These are phyloP conservation scores for Penicillium soppii DNA, from an alignment of 495 filamentous ascomycete genomes.

Conservation along the genomic window DNA sequence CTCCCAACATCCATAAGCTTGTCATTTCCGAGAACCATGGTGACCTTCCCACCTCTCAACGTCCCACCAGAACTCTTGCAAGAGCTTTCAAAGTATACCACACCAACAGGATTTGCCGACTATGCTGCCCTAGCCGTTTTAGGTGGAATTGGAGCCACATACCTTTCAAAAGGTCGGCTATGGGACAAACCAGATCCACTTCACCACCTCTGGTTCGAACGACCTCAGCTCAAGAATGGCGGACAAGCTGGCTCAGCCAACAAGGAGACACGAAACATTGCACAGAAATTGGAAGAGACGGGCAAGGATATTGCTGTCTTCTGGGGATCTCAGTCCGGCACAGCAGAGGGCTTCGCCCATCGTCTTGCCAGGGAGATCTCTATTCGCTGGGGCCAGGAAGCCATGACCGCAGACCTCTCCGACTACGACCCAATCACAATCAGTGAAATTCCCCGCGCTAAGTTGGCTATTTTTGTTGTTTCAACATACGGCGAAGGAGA, in stretches of 20 bases:
- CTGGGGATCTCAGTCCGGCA: slow-evolving; percentile 58
- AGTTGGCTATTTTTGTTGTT: slow-evolving; percentile 50
- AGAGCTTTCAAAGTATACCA: slow-evolving; percentile 21
- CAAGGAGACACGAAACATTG: slow-evolving; percentile 38
- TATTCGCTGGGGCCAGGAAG: slow-evolving; percentile 40
- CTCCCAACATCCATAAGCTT: neutral
- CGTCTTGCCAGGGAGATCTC: slow-evolving; percentile 45
- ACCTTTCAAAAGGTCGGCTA: slow-evolving; percentile 31
- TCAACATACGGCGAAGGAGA: slow-evolving; percentile 58
- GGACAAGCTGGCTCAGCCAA: slow-evolving; percentile 4
- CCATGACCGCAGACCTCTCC: slow-evolving; percentile 47
- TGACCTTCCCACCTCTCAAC: slow-evolving; percentile 12
- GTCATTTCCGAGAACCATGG: neutral
- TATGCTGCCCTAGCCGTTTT: slow-evolving; percentile 31
- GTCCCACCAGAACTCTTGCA: slow-evolving; percentile 21
- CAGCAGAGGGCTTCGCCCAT: slow-evolving; percentile 50
- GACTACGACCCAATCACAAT: slow-evolving; percentile 50
- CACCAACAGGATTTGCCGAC: slow-evolving; percentile 28
- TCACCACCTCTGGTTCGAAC: slow-evolving; percentile 26
- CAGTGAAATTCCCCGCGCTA: slow-evolving; percentile 33
- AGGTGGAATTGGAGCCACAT: slow-evolving; percentile 23
- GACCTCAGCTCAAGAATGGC: slow-evolving; percentile 35
- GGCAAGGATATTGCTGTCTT: slow-evolving; percentile 47
- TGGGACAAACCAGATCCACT: slow-evolving; percentile 39
- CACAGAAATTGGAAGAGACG: slow-evolving; percentile 32